Conservation (phyloP, 805 yeast genomes). For the Jamesozyma lodderae region DNA sequence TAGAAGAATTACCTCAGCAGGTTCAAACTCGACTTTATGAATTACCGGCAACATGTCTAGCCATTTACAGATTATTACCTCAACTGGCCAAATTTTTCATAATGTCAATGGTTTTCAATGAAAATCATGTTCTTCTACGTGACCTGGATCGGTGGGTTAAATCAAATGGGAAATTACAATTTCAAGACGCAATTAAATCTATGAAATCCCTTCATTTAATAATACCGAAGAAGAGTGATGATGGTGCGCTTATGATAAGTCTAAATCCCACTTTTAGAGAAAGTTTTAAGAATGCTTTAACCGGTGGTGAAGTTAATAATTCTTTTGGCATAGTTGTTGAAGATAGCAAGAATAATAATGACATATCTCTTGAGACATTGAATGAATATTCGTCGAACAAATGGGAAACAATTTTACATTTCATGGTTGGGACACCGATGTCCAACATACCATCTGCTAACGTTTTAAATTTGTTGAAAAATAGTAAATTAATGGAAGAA, state of each 20-base stretch:
- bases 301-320: conserved; percentile 61
- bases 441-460: conserved; percentile 66
- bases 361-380: conserved; percentile 37
- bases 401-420: conserved; percentile 94
- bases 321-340: conserved; percentile 72
- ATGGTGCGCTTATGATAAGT: conserved; percentile 29
- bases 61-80: conserved; percentile 84
- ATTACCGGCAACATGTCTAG: conserved; percentile 89
- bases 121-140: conserved; percentile 55
- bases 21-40: conserved; percentile 77
- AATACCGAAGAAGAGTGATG: conserved; percentile 27
- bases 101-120: conserved; percentile 78
- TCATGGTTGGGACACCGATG: conserved; percentile 90
- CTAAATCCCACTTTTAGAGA: conserved; percentile 66
- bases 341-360: conserved; percentile 36
- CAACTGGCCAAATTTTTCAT: conserved; percentile 81
- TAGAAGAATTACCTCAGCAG: conserved; percentile 81
- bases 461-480: conserved; percentile 64
- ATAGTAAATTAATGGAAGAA: conserved; percentile 84
- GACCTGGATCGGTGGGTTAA: conserved; percentile 73
- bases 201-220: conserved; percentile 69
- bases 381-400: conserved; percentile 74
- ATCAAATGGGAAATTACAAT: conserved; percentile 40
- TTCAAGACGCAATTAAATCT: conserved; percentile 71
- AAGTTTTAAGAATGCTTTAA: conserved; percentile 72